Conservation (phyloP, 805 yeast species). For the Metschnikowia continentalis region DNA sequence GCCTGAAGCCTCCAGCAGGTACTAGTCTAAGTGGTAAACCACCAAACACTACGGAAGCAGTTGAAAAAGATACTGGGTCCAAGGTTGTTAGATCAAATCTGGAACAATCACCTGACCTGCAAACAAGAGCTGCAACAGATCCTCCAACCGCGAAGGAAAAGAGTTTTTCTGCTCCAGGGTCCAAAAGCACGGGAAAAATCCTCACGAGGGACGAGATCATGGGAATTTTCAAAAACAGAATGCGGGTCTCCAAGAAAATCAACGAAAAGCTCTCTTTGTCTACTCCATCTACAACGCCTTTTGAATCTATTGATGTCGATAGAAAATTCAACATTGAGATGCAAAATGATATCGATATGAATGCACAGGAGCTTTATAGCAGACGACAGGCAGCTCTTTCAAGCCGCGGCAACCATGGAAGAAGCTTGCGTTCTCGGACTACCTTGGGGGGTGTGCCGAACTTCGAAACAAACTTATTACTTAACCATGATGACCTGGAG, state of each 20-base stretch:
- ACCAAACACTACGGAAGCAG: neutral
- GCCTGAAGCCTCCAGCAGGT: no score
- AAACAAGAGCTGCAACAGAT: neutral
- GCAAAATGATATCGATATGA: slow-evolving; percentile 6
- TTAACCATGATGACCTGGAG: slow-evolving; percentile 7
- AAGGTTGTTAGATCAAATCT: neutral
- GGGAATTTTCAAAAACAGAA: slow-evolving; percentile 9
- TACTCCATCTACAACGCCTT: slow-evolving; percentile 1
- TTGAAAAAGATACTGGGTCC: neutral
- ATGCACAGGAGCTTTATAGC: slow-evolving; percentile 11
- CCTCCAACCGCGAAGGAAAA: neutral
- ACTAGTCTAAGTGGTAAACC: no score
- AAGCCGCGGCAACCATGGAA: slow-evolving; percentile 1
- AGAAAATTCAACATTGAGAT: neutral
- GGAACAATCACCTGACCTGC: neutral
- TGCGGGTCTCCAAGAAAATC: slow-evolving; percentile 12
- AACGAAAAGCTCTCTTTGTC: slow-evolving; percentile 9
- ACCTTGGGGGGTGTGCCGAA: slow-evolving; percentile 9
- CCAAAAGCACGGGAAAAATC: neutral
- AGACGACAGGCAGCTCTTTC: slow-evolving; percentile 14
- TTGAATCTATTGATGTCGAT: slow-evolving; percentile 7
- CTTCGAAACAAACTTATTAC: slow-evolving; percentile 9
- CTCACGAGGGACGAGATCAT: slow-evolving; percentile 12
- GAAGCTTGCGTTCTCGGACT: slow-evolving; percentile 15
- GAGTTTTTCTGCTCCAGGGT: neutral